A percentile compares a stretch with the other conserved stretches of the same genome.
phyloP scores from a whole-genome alignment of 2,329 filamentous ascomycete species.

The Cryphonectria naterciae region DNA sequence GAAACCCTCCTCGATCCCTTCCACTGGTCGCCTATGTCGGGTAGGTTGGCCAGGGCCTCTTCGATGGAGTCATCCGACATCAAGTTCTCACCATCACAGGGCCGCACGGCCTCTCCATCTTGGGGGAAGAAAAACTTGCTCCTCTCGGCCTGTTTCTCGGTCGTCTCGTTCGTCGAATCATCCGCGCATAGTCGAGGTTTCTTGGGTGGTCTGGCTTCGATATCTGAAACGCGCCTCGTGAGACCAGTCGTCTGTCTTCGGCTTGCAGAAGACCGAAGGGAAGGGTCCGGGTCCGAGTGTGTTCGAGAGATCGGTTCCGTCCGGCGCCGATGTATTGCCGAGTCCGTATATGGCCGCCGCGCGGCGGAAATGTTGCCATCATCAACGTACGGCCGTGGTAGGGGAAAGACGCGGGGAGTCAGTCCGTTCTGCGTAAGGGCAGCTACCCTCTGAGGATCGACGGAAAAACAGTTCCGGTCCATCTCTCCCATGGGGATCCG shows the following conservation, averaged over 20 bases:
- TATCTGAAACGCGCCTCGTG: constrained; percentile 27
- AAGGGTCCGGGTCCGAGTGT: constrained; percentile 34
- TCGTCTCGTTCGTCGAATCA: constrained; percentile 34
- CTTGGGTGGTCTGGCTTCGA: constrained; percentile 52
- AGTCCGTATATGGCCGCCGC: constrained; percentile 39
- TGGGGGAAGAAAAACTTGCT: constrained; percentile 63
- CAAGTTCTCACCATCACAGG: constrained; percentile 44
- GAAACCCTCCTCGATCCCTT: constrained; percentile 44
- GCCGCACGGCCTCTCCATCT: constrained; percentile 31
- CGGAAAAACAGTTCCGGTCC: constrained; percentile 63
- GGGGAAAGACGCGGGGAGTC: constrained; percentile 60
- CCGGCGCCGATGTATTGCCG: constrained; percentile 51
- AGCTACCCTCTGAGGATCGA: constrained; percentile 54
- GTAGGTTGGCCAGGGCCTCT: constrained; percentile 55
- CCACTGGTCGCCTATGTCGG: constrained; percentile 55
- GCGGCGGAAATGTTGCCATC: constrained; percentile 33
- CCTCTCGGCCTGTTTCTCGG: constrained; percentile 44
- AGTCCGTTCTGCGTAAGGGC: constrained; percentile 53
- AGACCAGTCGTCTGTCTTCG: constrained; percentile 36
- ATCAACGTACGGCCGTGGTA: constrained; percentile 61
- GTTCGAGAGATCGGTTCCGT: constrained; percentile 57
- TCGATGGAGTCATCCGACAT: constrained; percentile 63
- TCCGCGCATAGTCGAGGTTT: constrained; percentile 61
- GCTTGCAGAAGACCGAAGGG: constrained; percentile 25
- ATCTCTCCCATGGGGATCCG: constrained; percentile 65